Percentiles rank a stretch among this genome's conserved stretches.
phyloP scores from a whole-genome alignment of 768 basidiomycete genomes.

The Leccinum disarticulatum region DNA sequence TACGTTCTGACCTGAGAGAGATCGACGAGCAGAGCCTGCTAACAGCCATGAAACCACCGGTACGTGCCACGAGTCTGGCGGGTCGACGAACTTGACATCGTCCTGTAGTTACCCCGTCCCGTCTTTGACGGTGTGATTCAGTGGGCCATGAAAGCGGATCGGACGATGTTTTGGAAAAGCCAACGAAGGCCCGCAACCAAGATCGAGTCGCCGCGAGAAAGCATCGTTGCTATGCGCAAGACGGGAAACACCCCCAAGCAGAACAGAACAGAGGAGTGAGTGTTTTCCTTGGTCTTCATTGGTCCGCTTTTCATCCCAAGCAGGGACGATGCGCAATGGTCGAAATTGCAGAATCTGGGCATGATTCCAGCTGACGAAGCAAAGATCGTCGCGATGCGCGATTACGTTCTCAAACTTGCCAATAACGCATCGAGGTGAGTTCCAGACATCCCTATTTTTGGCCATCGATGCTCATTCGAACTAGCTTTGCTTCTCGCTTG shows the following conservation, averaged over 20 bases:
- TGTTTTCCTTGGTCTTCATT: conserved; percentile 1
- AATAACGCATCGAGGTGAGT: conserved; percentile 72
- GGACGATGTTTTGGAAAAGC: conserved; percentile 75
- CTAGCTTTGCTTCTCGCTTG: conserved; percentile 66
- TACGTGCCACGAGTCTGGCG: conserved; percentile 38
- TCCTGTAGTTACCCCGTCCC: conserved; percentile 53
- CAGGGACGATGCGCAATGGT: conserved; percentile 77
- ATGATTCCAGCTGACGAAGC: conserved; percentile 80
- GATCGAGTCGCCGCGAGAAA: conserved; percentile 69
- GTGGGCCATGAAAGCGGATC: conserved; percentile 87
- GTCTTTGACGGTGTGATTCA: conserved; percentile 83
- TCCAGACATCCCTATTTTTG: not conserved
- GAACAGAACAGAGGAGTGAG: conserved; percentile 76
- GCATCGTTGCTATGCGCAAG: conserved; percentile 64
- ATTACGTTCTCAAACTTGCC: conserved; percentile 84
- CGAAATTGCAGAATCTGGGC: conserved; percentile 82
- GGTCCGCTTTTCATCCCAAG: not conserved
- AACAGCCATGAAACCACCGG: conserved; percentile 73
- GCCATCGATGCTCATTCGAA: conserved; percentile 3
- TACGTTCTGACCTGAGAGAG: conserved; percentile 77
- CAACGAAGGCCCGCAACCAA: conserved; percentile 48
- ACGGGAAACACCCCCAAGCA: conserved; percentile 42
- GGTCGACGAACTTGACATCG: not conserved
- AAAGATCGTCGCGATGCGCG: conserved; percentile 85
- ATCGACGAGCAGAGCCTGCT: conserved; percentile 78